Conservation (phyloP, 257 asterid genomes). For the Rehmannia glutinosa region DNA sequence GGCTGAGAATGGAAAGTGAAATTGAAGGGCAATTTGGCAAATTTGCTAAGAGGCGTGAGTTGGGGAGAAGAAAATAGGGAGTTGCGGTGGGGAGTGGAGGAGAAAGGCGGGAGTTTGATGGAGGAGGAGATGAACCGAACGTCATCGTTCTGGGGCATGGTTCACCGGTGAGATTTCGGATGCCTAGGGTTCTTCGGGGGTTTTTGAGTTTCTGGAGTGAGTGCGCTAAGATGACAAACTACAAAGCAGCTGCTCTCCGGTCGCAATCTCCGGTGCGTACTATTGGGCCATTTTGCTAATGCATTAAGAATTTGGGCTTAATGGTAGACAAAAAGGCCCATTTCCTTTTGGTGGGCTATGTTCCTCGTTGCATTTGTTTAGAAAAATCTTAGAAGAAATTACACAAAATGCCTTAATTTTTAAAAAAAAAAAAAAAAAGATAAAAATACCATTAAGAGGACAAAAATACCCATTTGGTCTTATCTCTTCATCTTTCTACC, state of each 20-base stretch:
- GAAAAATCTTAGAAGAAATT: too few species aligned
- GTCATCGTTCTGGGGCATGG: slow-evolving; percentile 55
- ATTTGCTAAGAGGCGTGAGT: slow-evolving; percentile 16
- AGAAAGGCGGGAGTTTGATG: slow-evolving; percentile 48
- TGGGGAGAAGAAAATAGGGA: slow-evolving; percentile 28
- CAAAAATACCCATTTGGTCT: too few species aligned
- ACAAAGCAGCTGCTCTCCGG: slow-evolving; percentile 8
- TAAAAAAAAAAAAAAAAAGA: too few species aligned
- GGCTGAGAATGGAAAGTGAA: slow-evolving; percentile 30
- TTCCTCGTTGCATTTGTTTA: too few species aligned
- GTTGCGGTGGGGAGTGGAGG: slow-evolving; percentile 18
- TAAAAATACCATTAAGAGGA: too few species aligned
- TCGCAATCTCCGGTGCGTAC: too few species aligned
- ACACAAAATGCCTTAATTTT: too few species aligned
- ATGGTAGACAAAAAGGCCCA: neutral
- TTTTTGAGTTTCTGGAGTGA: neutral
- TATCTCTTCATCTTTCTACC: too few species aligned
- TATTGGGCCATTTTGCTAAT: too few species aligned
- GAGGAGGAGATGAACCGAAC: slow-evolving; percentile 55
- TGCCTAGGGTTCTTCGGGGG: slow-evolving; percentile 21
- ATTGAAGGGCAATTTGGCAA: slow-evolving; percentile 41
- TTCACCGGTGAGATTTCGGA: slow-evolving; percentile 17
- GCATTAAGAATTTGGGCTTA: too few species aligned
- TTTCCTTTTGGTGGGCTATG: neutral
- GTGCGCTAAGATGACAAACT: neutral